Evolutionary conservation across 805 yeast genomes (phyloP).

Genomic region (Ascoidea asiatica): DNA sequence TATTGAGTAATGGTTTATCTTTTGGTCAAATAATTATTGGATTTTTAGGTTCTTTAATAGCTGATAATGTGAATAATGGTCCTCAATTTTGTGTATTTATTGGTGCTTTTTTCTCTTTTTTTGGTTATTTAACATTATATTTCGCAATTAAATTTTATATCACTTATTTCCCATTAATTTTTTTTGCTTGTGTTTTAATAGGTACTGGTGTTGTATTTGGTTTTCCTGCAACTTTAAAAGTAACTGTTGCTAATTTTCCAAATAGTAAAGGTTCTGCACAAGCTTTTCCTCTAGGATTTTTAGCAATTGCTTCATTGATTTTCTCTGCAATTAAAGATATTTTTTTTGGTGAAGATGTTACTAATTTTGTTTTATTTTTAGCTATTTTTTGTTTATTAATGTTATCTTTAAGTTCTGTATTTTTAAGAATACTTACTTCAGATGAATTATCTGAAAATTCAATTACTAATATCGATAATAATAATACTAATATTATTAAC

Average conservation of each 20-base stretch:
- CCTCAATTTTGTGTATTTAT: slow-evolving; percentile 36
- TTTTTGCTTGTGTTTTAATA: slow-evolving; percentile 1
- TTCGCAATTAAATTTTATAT: slow-evolving; percentile 16
- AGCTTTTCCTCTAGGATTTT: slow-evolving; percentile 53
- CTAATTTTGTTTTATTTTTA: slow-evolving; percentile 41
- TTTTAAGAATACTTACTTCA: slow-evolving; percentile 22
- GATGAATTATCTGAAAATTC: slow-evolving; percentile 12
- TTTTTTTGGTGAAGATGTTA: slow-evolving; percentile 38
- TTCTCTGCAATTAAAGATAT: slow-evolving; percentile 44
- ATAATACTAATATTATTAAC: slow-evolving; percentile 1
- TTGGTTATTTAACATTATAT: slow-evolving; percentile 40
- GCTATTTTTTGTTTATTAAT: slow-evolving; percentile 35
- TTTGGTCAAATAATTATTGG: slow-evolving; percentile 62
- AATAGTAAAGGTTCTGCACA: slow-evolving; percentile 58
- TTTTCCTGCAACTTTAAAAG: slow-evolving; percentile 24
- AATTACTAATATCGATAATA: neutral
- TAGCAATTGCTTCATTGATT: slow-evolving; percentile 58
- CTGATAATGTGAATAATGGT: slow-evolving; percentile 48
- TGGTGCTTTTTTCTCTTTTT: slow-evolving; percentile 41
- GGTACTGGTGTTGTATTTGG: slow-evolving; percentile 7
- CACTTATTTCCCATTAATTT: neutral
- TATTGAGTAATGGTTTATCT: slow-evolving; percentile 24
- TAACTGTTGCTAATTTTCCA: slow-evolving; percentile 54
- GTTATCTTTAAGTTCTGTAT: slow-evolving; percentile 30
- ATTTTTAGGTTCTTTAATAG: slow-evolving; percentile 52